A percentile compares a stretch with the other conserved stretches of the same genome.
phyloP scores from a whole-genome alignment of 2,329 filamentous ascomycete genomes.

The Trichoderma afroharzianum region DNA sequence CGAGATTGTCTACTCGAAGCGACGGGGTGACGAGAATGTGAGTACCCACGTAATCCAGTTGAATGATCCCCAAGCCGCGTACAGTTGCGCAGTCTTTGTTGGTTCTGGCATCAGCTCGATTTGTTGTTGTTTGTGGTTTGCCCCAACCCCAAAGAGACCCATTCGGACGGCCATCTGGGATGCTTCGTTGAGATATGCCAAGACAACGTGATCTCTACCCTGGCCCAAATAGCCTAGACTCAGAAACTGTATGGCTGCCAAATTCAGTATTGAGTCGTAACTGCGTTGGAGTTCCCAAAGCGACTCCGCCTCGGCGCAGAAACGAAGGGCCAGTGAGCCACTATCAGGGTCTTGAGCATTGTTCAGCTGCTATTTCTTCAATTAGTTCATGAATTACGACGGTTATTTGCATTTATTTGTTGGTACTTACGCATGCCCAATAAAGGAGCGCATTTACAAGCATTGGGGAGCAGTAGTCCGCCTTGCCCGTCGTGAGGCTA shows the following conservation, averaged over 20 bases:
- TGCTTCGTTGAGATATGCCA: neutral
- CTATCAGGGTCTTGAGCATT: neutral
- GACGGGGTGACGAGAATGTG: neutral
- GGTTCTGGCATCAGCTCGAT: neutral
- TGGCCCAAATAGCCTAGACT: neutral
- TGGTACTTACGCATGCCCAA: neutral
- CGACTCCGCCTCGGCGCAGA: neutral
- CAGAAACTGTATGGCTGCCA: neutral
- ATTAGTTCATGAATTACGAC: neutral
- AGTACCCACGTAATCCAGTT: neutral
- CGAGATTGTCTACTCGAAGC: neutral
- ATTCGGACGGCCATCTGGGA: neutral
- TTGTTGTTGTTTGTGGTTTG: neutral
- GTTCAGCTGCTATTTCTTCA: neutral
- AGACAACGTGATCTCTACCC: neutral
- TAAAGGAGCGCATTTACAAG: neutral
- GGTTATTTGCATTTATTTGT: neutral
- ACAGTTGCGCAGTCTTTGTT: neutral
- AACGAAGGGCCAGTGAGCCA: neutral
- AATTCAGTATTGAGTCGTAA: neutral
- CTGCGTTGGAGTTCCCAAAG: neutral
- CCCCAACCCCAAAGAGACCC: neutral
- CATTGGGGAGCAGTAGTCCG: neutral
- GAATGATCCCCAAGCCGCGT: neutral
- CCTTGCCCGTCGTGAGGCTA: too few relatives aligned